Conservation (phyloP, 805 yeast genomes). For the Kockiozyma suomiensis region DNA sequence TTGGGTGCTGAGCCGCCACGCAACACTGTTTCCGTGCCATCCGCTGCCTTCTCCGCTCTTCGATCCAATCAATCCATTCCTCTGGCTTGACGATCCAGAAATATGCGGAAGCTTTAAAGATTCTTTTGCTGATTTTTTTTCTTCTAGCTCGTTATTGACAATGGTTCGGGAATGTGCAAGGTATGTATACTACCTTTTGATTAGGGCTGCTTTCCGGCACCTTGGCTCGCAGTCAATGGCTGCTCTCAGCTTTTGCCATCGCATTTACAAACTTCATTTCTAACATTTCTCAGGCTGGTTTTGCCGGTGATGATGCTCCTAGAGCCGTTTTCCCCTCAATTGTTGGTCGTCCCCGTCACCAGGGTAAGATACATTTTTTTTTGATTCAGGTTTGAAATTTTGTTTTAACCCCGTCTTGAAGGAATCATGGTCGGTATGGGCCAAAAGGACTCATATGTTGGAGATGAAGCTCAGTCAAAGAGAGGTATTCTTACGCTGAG, state of each 20-base stretch:
- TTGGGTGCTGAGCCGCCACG: slow-evolving; percentile 10
- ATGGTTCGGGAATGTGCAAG: slow-evolving; percentile 99
- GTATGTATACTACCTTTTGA: slow-evolving; percentile 15
- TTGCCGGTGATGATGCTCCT: slow-evolving; percentile 99
- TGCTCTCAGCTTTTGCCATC: not conserved
- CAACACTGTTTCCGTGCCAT: not conserved
- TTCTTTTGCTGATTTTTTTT: slow-evolving; percentile 45
- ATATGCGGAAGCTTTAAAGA: too few species aligned
- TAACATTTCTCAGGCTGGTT: slow-evolving; percentile 71
- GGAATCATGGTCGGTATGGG: slow-evolving; percentile 85
- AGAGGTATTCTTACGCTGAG: slow-evolving; percentile 99
- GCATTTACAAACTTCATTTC: not conserved
- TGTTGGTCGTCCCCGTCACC: slow-evolving; percentile 99
- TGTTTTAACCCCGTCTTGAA: not conserved
- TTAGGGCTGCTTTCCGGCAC: not conserved
- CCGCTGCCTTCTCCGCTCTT: not conserved
- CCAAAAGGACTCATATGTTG: slow-evolving; percentile 99
- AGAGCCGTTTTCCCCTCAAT: slow-evolving; percentile 99
- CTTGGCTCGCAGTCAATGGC: not conserved
- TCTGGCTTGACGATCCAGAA: not conserved
- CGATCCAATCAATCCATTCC: not conserved
- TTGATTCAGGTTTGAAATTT: not conserved
- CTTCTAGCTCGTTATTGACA: slow-evolving; percentile 83
- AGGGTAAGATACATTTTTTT: slow-evolving; percentile 65
- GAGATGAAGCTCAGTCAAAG: slow-evolving; percentile 99